Conservation (phyloP, 257 asterid species). For the Solanum medicagineum region DNA sequence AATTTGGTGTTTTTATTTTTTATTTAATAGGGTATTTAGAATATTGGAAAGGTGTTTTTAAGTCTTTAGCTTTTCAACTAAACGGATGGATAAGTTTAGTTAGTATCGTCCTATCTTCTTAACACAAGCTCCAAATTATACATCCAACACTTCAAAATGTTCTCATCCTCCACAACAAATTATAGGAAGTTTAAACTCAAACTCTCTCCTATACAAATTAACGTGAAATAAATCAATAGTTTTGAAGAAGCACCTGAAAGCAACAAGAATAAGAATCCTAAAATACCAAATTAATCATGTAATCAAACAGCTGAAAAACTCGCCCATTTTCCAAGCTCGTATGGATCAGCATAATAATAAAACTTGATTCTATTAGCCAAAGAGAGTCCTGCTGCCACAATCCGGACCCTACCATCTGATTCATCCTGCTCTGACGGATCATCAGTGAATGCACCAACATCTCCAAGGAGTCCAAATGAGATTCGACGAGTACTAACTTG, state of each 20-base stretch:
- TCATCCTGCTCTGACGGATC: slow-evolving; percentile 81
- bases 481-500: slow-evolving; percentile 55
- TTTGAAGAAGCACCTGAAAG: not conserved
- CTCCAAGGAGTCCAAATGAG: slow-evolving; percentile 76
- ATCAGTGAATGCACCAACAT: slow-evolving; percentile 65
- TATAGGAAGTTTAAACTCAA: not conserved
- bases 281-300: not conserved
- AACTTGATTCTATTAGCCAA: slow-evolving; percentile 66
- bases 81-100: not conserved
- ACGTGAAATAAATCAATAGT: not conserved
- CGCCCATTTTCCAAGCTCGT: slow-evolving; percentile 94
- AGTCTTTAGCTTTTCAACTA: not conserved
- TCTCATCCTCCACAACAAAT: not conserved
- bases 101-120: not conserved
- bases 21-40: not conserved
- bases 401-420: slow-evolving; percentile 35
- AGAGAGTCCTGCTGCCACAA: slow-evolving; percentile 70
- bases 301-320: slow-evolving; percentile 73
- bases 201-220: not conserved
- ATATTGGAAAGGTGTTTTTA: not conserved
- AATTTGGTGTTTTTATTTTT: not conserved
- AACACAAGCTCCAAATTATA: not conserved
- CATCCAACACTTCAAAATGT: not conserved
- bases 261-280: not conserved
- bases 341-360: slow-evolving; percentile 81